phyloP scores from a whole-genome alignment of 805 yeast genomes.

The Pichia gijzeniarum region DNA sequence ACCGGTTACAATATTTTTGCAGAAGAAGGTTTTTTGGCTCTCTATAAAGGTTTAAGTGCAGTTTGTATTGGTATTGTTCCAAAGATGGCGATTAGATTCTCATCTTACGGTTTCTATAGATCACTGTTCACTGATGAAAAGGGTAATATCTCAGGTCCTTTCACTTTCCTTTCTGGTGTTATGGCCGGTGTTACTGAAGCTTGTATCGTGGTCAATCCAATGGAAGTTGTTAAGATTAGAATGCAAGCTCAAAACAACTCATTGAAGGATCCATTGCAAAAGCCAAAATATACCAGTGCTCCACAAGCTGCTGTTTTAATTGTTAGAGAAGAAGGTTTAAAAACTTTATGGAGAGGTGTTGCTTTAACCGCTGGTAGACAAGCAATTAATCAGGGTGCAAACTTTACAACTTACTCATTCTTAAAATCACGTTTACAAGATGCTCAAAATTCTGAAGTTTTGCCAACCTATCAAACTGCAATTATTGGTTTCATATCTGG shows the following conservation, averaged over 20 bases:
- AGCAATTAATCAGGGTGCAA: conserved; percentile 97
- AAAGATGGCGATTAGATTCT: conserved; percentile 95
- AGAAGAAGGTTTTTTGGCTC: conserved; percentile 77
- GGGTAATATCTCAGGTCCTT: conserved; percentile 61
- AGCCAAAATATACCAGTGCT: conserved; percentile 87
- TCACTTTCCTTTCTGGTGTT: conserved; percentile 86
- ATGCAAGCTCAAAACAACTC: conserved; percentile 95
- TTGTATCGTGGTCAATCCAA: conserved; percentile 88
- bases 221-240: conserved; percentile 95
- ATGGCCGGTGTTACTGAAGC: conserved; percentile 98
- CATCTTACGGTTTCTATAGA: conserved; percentile 88
- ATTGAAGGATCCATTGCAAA: conserved; percentile 67
- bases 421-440: conserved; percentile 65
- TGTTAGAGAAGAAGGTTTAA: conserved; percentile 84
- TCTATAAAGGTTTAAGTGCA: conserved; percentile 95
- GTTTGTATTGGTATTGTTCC: conserved; percentile 97
- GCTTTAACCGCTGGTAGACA: conserved; percentile 95
- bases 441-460: conserved; percentile 46
- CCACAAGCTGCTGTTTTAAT: conserved; percentile 83
- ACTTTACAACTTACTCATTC: conserved; percentile 90
- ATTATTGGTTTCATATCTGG: conserved; percentile 87
- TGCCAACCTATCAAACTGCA: conserved; percentile 94
- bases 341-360: conserved; percentile 89
- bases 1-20: conserved; percentile 76
- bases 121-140: conserved; percentile 56